Evolutionary conservation across 352 stramenopile genomes (phyloP).

Genomic region (Globisporangium recalcitrans): DNA sequence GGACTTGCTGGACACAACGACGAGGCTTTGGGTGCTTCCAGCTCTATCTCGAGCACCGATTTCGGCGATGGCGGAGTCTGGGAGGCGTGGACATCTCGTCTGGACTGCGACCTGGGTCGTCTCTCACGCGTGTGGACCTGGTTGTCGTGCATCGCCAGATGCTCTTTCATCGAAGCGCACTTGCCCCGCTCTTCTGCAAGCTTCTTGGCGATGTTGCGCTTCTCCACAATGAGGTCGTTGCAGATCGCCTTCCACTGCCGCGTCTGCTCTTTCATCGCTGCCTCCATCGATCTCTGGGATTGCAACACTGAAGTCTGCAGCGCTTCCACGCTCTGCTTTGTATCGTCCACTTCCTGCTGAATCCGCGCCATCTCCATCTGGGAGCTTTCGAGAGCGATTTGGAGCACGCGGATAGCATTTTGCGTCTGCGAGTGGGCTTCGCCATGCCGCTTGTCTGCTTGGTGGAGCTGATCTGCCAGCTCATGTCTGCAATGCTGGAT

Average conservation of each 20-base stretch:
- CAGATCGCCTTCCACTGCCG: constrained; percentile 43
- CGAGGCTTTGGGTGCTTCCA: not conserved
- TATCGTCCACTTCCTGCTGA: constrained; percentile 26
- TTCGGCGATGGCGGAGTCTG: not conserved
- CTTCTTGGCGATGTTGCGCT: constrained; percentile 34
- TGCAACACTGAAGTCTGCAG: constrained; percentile 23
- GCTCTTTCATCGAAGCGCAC: constrained; percentile 35
- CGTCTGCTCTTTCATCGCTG: constrained; percentile 29
- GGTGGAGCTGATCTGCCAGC: constrained; percentile 20
- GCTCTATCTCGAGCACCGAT: not conserved
- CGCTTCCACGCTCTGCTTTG: constrained; percentile 18
- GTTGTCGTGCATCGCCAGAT: constrained; percentile 23
- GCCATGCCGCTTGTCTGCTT: constrained; percentile 16
- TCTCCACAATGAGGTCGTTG: constrained; percentile 38
- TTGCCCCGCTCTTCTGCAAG: constrained; percentile 42
- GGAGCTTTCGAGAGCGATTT: constrained; percentile 21
- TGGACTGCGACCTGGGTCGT: not conserved
- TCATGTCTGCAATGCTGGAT: constrained; percentile 18
- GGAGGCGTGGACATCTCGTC: not conserved
- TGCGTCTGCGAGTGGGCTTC: constrained; percentile 16
- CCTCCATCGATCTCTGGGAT: constrained; percentile 29
- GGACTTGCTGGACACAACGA: not conserved
- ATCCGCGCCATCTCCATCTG: constrained; percentile 20
- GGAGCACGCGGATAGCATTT: constrained; percentile 17
- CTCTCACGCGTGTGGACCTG: not conserved